Conservation (phyloP, 192 early-diverging fungal genomes). For the Entomortierella chlamydospora region DNA sequence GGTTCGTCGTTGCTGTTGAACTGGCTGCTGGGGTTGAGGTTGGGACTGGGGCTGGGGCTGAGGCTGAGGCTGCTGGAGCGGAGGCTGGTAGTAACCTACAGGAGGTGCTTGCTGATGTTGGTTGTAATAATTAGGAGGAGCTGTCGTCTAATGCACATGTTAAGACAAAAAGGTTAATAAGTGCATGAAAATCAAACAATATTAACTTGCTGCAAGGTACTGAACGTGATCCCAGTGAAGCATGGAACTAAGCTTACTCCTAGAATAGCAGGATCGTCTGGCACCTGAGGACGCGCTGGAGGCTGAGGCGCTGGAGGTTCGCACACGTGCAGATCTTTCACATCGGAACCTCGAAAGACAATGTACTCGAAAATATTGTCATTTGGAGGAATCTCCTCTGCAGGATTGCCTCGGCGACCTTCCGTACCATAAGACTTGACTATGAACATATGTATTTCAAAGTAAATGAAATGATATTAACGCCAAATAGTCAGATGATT, state of each 20-base stretch:
- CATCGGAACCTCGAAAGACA: constrained; percentile 93
- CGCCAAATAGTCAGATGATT: too few relatives aligned
- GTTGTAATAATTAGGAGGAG: constrained; percentile 56
- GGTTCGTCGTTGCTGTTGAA: constrained; percentile 2
- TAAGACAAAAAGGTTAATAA: constrained; percentile 3
- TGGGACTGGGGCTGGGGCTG: constrained; percentile 31
- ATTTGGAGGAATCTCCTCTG: constrained; percentile 88
- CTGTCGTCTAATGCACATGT: constrained; percentile 57
- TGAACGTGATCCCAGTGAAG: neutral
- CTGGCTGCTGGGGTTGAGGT: constrained; percentile 13
- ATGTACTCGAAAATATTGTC: constrained; percentile 92
- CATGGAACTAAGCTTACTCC: constrained; percentile 55
- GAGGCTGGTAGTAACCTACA: constrained; percentile 52
- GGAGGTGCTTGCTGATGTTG: constrained; percentile 41
- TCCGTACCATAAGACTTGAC: constrained; percentile 97
- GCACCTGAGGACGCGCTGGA: constrained; percentile 67
- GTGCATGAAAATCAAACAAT: neutral
- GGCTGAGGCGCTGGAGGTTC: constrained; percentile 67
- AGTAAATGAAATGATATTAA: neutral
- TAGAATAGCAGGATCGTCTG: constrained; percentile 89
- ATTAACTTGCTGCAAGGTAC: too few relatives aligned
- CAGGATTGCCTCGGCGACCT: constrained; percentile 80
- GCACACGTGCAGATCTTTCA: constrained; percentile 84
- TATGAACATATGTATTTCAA: constrained; percentile 28
- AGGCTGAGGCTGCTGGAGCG: constrained; percentile 46